Percentiles rank a stretch among this genome's conserved stretches.
phyloP scores from a whole-genome alignment of 306 rosid genomes.

The Pueraria montana region DNA sequence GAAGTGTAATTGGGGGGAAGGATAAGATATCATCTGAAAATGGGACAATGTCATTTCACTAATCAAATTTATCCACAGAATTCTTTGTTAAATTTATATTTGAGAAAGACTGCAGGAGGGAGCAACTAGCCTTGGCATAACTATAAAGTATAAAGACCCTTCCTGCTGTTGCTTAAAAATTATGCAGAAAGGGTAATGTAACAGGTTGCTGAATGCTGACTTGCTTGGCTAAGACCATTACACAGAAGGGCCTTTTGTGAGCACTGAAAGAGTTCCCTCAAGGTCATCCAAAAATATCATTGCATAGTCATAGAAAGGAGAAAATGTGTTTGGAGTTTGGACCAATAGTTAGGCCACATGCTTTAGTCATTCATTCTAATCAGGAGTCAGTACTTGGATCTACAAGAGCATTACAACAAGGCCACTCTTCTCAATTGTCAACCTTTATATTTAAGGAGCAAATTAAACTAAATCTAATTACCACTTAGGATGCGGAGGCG shows the following conservation, averaged over 20 bases:
- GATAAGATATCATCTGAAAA: constrained; percentile 1
- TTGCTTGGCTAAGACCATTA: constrained; percentile 36
- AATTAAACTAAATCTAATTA: constrained; percentile 47
- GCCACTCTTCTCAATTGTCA: constrained; percentile 19
- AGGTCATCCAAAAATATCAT: constrained; percentile 35
- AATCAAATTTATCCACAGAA: constrained; percentile 31
- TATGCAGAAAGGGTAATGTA: constrained; percentile 24
- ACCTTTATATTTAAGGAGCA: constrained; percentile 38
- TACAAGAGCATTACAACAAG: constrained; percentile 17
- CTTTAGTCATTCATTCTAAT: constrained; percentile 30
- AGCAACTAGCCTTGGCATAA: constrained; percentile 11
- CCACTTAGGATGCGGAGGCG: constrained; percentile 89
- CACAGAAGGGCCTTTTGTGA: constrained; percentile 6
- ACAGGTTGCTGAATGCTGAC: constrained; percentile 9
- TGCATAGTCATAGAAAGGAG: constrained; percentile 31
- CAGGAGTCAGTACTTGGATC: constrained; percentile 23
- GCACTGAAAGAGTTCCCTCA: constrained; percentile 34
- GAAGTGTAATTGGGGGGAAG: neutral
- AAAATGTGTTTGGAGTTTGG: constrained; percentile 15
- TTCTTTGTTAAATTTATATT: constrained; percentile 9
- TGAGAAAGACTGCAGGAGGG: constrained; percentile 27
- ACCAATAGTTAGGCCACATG: constrained; percentile 22
- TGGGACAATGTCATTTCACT: neutral
- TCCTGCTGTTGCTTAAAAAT: constrained; percentile 33
- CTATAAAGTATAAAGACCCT: constrained; percentile 17